Base-by-base conservation (phyloP, 805 yeast genomes). In the Wickerhamiella australiensis region DNA sequence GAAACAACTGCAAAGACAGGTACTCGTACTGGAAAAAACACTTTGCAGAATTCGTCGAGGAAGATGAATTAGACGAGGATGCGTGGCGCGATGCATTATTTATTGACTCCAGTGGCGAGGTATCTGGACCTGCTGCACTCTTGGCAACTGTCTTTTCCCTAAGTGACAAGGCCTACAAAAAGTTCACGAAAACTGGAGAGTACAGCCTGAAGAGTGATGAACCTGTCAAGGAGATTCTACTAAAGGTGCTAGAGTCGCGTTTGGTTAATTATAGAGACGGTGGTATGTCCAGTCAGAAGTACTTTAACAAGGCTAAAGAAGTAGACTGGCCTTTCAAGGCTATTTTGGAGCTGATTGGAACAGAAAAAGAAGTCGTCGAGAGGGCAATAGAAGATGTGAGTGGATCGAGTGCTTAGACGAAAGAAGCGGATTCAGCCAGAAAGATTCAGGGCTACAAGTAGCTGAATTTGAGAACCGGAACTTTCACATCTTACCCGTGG, bases 1-100 rank as follows among this genome's bases (percentile, higher is more conserved):
- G 65, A 33, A 55, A 56, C 13, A 61, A 59, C 31, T 49, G 58
- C 13, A 52, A 52, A 43, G 47, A 54, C 27, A 50, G 64, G 6
- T 47, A 58, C 38, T 60, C 60, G 26, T 78, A 79, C 80, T 73
- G 76, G 67, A 74, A 71, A 26, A 62, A 60, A 11, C 59, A 65
- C 17, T 78, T 46, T 13, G 26, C 25, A 6, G 27, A 36, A 23
- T 46, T 46, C n/a, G 49, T 46, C 17, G 49, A 46, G 29, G 35
- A 43, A n/a, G 43, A 46, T 2, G 49, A 33, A 1, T 27, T 46
- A 4, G 43, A 46, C 21, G 33, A 22, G 5, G 46, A 42, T 3
- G 46, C 36, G 6, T 42, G 46, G 46, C 42, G 41, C 12, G 49
- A 46, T 9, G 42, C 40, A 17, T 15, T 46, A 18, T 46, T 46